phyloP scores from a whole-genome alignment of 1,284 basidiomycete species.

The Boletus albobrunnescens region DNA sequence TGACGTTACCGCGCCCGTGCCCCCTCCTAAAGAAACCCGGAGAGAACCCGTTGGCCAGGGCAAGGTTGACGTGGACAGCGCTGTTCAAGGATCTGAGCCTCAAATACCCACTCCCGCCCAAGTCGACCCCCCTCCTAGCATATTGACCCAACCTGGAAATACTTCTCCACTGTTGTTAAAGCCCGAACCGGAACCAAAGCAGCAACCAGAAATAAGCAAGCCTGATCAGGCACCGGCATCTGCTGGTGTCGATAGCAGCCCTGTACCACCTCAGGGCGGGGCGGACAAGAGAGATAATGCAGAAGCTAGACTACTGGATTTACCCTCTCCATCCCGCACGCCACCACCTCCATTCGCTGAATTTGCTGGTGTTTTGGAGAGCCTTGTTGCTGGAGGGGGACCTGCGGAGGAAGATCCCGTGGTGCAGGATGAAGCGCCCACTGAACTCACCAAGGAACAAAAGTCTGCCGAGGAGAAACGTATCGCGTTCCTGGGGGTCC shows the following conservation, averaged over 20 bases:
- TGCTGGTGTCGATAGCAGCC: slow-evolving; percentile 13
- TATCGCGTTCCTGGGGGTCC: slow-evolving; percentile 19
- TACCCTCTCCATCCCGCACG: slow-evolving; percentile 9
- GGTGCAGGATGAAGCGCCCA: slow-evolving; percentile 22
- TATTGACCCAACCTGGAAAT: slow-evolving; percentile 14
- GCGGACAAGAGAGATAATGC: not conserved
- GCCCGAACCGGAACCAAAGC: not conserved
- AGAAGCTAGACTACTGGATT: slow-evolving; percentile 4
- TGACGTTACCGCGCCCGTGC: not conserved
- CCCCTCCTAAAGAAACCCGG: slow-evolving; percentile 5
- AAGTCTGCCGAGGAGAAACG: slow-evolving; percentile 25
- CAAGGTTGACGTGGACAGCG: slow-evolving; percentile 4
- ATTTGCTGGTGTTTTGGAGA: slow-evolving; percentile 11
- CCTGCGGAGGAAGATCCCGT: slow-evolving; percentile 9
- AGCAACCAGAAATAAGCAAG: slow-evolving; percentile 2
- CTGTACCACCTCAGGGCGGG: not conserved
- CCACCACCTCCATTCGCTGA: slow-evolving; percentile 31
- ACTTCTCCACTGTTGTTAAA: slow-evolving; percentile 8
- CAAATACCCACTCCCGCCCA: slow-evolving; percentile 19
- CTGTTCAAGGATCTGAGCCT: slow-evolving; percentile 10
- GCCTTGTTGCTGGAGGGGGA: slow-evolving; percentile 6
- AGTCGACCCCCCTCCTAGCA: slow-evolving; percentile 23
- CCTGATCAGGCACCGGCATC: slow-evolving; percentile 5
- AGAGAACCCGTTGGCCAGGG: not conserved
- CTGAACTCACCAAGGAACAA: slow-evolving; percentile 25